Percentiles rank a stretch among this genome's conserved stretches.
These are phyloP conservation scores for Ogataea allantospora DNA, from an alignment of 805 yeast genomes.

Conservation along the genomic window DNA sequence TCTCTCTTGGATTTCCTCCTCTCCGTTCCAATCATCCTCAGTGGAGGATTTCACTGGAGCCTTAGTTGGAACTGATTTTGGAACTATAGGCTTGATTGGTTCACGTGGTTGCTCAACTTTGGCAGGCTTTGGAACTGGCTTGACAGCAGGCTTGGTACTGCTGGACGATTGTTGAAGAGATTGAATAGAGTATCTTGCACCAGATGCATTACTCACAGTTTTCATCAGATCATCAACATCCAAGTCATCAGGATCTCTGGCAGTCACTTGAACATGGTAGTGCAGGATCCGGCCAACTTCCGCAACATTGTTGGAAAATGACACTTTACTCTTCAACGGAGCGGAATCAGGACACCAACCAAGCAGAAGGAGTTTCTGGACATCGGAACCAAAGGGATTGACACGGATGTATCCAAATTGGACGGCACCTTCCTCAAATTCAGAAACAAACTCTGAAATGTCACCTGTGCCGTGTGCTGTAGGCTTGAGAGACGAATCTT, in stretches of 20 bases:
- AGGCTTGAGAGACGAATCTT: conserved; percentile 47
- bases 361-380: conserved; percentile 74
- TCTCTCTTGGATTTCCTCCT: conserved; percentile 53
- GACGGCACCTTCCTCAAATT: conserved; percentile 82
- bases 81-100: conserved; percentile 26
- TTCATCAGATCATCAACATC: conserved; percentile 72
- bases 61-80: conserved; percentile 17
- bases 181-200: conserved; percentile 86
- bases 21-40: conserved; percentile 71
- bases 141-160: conserved; percentile 6
- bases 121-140: conserved; percentile 12
- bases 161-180: conserved; percentile 22
- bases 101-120: conserved; percentile 4
- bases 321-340: conserved; percentile 70
- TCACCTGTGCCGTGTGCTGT: conserved; percentile 57
- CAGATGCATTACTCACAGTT: conserved; percentile 86
- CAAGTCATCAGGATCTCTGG: conserved; percentile 90
- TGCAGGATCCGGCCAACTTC: conserved; percentile 73
- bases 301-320: conserved; percentile 75
- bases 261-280: conserved; percentile 94
- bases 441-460: conserved; percentile 72
- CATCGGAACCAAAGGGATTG: conserved; percentile 88
- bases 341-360: conserved; percentile 99
- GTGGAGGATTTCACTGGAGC: conserved; percentile 9
- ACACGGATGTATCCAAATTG: conserved; percentile 90